Conservation (phyloP, 768 basidiomycete genomes). For the Cantharellus anzutake region DNA sequence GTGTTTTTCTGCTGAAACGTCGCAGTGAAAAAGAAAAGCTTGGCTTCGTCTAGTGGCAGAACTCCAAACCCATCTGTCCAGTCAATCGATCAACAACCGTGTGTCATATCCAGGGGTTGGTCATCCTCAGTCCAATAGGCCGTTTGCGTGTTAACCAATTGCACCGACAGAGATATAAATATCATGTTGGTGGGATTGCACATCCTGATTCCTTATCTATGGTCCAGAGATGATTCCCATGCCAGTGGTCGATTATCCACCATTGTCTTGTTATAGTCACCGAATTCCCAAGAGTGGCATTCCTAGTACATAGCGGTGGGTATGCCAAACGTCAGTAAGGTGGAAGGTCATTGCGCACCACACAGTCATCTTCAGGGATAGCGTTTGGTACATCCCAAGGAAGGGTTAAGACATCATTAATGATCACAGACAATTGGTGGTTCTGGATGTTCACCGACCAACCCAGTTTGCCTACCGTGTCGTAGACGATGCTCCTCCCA, state of each 20-base stretch:
- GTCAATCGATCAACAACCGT: too few relatives aligned
- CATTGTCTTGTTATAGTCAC: conserved; percentile 1
- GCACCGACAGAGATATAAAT: too few relatives aligned
- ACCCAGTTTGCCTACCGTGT: conserved; percentile 47
- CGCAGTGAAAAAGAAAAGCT: conserved; percentile 24
- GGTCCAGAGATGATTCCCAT: too few relatives aligned
- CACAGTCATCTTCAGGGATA: conserved; percentile 41
- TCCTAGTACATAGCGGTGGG: conserved; percentile 25
- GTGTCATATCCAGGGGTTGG: too few relatives aligned
- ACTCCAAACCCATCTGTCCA: too few relatives aligned
- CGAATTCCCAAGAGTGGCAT: conserved; percentile 52
- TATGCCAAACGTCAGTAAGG: background rate
- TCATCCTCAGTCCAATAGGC: too few relatives aligned
- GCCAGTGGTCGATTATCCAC: too few relatives aligned
- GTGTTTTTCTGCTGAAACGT: conserved; percentile 38
- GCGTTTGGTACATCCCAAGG: conserved; percentile 54
- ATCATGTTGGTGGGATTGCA: too few relatives aligned
- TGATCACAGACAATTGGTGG: conserved; percentile 49
- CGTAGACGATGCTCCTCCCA: conserved; percentile 65
- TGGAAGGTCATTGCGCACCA: conserved; percentile 33
- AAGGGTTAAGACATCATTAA: conserved; percentile 47
- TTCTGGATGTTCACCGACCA: conserved; percentile 64
- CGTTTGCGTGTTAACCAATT: too few relatives aligned
- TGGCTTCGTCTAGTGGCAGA: background rate
- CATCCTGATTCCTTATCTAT: too few relatives aligned